These are phyloP conservation scores for Solanum commersonii DNA, from an alignment of 257 asterid species.

Conservation along the genomic window DNA sequence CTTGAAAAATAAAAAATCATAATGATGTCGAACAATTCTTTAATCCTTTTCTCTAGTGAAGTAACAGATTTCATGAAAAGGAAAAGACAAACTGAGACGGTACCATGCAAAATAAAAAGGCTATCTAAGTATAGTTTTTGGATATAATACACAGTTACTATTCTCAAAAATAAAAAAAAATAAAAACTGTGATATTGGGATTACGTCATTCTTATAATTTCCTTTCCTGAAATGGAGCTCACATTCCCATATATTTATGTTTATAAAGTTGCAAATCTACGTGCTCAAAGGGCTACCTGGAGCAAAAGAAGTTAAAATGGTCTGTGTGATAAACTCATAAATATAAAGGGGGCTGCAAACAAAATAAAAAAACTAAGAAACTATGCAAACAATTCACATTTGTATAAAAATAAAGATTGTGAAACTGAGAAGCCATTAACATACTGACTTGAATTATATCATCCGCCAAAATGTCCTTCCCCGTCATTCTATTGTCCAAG, in stretches of 20 bases:
- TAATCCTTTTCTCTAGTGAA: not conserved
- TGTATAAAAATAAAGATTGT: not conserved
- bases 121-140: not conserved
- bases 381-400: not conserved
- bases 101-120: not conserved
- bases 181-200: not conserved
- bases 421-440: not conserved
- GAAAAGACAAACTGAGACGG: not conserved
- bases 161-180: not conserved
- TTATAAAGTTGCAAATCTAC: not conserved
- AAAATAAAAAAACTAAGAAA: not conserved
- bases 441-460: slow-evolving; percentile 76
- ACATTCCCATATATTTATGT: not conserved
- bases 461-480: slow-evolving; percentile 63
- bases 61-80: not conserved
- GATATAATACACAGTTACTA: not conserved
- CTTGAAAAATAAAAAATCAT: not conserved
- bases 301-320: not conserved
- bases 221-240: not conserved
- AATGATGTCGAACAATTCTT: not conserved
- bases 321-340: not conserved
- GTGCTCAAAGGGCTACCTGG: not conserved
- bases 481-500: slow-evolving; percentile 77
- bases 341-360: not conserved
- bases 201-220: not conserved